Conservation (phyloP, 2,329 filamentous ascomycete genomes). For the Calonectria pteridis region DNA sequence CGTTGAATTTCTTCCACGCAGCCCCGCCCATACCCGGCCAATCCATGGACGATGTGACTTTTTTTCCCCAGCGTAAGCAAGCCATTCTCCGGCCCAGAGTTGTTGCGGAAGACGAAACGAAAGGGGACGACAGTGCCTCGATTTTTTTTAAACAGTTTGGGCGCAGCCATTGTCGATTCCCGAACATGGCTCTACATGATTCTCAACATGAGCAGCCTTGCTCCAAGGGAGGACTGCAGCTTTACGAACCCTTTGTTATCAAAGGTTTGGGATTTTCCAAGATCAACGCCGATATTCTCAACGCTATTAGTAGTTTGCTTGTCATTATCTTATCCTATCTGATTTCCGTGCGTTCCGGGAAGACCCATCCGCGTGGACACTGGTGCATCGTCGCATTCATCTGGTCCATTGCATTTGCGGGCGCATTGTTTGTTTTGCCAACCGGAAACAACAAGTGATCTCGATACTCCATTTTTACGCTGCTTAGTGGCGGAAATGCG, state of each 20-base stretch:
- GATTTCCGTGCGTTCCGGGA: constrained; percentile 35
- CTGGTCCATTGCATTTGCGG: constrained; percentile 38
- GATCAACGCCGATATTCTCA: constrained; percentile 39
- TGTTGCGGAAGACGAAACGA: constrained; percentile 36
- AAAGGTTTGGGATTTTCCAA: constrained; percentile 39
- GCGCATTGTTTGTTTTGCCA: constrained; percentile 27
- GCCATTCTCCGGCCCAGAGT: constrained; percentile 34
- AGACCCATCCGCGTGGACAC: constrained; percentile 33
- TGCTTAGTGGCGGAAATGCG: constrained; percentile 38
- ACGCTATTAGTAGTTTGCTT: constrained; percentile 35
- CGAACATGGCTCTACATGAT: constrained; percentile 37
- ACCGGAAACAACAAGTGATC: constrained; percentile 30
- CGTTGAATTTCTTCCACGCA: constrained; percentile 29
- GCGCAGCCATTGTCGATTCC: constrained; percentile 23
- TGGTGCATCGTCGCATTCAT: constrained; percentile 37
- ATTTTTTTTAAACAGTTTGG: constrained; percentile 21
- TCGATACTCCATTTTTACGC: constrained; percentile 33
- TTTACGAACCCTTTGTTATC: constrained; percentile 40
- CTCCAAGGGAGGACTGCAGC: constrained; percentile 42
- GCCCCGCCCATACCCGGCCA: constrained; percentile 29
- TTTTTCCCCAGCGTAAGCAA: constrained; percentile 31
- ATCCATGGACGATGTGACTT: constrained; percentile 35
- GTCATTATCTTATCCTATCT: constrained; percentile 34
- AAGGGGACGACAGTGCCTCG: constrained; percentile 27
- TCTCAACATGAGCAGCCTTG: constrained; percentile 37